These are phyloP conservation scores for Phlyctochytrium planicorne DNA, from an alignment of 192 early-diverging fungal species.

Conservation along the genomic window DNA sequence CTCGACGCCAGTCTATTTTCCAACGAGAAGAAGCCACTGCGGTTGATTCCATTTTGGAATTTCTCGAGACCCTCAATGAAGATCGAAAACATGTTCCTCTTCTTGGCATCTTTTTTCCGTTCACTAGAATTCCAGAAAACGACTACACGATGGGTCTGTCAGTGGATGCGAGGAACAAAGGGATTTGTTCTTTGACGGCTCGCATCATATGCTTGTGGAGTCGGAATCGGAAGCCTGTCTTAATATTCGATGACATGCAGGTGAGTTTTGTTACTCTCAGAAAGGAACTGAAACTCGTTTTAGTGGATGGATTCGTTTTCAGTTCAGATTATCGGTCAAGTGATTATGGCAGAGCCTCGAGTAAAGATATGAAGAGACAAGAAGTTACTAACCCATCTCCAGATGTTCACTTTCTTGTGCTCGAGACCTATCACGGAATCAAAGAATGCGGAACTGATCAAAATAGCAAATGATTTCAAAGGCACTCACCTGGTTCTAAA, in stretches of 20 bases:
- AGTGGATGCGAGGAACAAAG: background rate
- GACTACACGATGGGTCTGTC: background rate
- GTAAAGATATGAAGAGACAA: no score
- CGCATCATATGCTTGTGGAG: no score
- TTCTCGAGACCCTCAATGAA: background rate
- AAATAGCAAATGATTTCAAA: no score
- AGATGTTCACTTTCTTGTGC: no score
- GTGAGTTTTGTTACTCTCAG: background rate
- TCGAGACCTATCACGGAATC: no score
- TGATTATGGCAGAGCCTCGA: no score
- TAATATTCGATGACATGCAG: background rate
- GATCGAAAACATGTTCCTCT: background rate
- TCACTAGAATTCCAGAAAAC: background rate
- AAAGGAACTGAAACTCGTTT: background rate
- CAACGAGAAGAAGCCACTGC: background rate
- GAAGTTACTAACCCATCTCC: no score
- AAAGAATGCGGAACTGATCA: no score
- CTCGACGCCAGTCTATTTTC: background rate
- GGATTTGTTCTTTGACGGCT: background rate
- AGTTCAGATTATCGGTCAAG: no score
- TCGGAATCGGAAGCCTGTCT: no score
- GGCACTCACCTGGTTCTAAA: no score
- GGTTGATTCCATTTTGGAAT: background rate
- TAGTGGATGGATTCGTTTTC: background rate
- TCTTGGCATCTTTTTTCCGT: background rate